Base-by-base conservation (phyloP, 2,329 filamentous ascomycete genomes). In the Aspergillus udagawae region DNA sequence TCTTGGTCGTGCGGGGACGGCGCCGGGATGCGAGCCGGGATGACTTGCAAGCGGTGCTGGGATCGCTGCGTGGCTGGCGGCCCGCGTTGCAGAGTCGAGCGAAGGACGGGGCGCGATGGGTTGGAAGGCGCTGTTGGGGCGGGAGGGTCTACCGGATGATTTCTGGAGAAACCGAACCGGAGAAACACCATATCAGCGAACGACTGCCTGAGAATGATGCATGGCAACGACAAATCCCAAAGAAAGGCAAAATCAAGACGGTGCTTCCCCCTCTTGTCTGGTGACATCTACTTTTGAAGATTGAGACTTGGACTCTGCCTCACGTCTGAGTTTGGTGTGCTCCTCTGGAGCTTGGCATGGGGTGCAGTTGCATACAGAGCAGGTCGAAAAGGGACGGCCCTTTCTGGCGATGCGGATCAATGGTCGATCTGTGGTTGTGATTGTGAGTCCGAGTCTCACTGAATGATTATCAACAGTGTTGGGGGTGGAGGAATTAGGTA, bases 381-480 rank as follows among this genome's bases (percentile, higher is more conserved):
- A 97, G 84, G 97, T 92, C 65, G 93, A 95, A 64, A 97, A 92
- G 52, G 93, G 93, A 62, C 93, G 90, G 68, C 93, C 93, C 80
- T 97, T 97, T 75, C 96, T 95, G 77, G 95, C 94, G 79, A 97
- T 96, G 75, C 95, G 91, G 70, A 91, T 89, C 63, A 97, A 83
- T 62, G 90, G 90, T 68, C 92, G 90, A 77, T 96, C 92, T 96
- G 68, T 32, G 28, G 17, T 41, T 50, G 38, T 50, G 38, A 58
- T 41, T 5, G 49, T 14, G 25, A 44, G 29, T 38, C 4, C 3
- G 23, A 25, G 23, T 25, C 23, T 25, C 23, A 25, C 23, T 25
- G 23, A 25, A 25, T 2, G 2, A 25, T 25, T 25, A 25, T 25
- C 23, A 25, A 25, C 4, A 25, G 23, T 25, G 23, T 3, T 25